Conservation (phyloP, 2,329 filamentous ascomycete genomes). For the Pseudogymnoascus sp. region DNA sequence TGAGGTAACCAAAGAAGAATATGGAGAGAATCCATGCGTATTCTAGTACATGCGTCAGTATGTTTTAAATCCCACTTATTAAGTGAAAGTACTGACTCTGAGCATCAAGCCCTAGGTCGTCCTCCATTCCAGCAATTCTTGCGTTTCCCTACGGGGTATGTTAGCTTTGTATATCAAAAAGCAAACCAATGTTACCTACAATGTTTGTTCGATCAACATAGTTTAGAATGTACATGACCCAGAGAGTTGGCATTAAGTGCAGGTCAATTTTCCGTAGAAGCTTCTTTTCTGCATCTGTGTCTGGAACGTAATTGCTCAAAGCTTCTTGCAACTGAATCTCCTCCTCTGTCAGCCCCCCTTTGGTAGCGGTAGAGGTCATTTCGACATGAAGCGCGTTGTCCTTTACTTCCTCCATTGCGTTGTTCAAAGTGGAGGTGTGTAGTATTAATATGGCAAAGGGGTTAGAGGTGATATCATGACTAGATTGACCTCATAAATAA, state of each 20-base stretch:
- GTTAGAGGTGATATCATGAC: neutral
- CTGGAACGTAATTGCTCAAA: constrained; percentile 23
- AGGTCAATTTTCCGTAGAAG: constrained; percentile 43
- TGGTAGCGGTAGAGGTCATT: constrained; percentile 11
- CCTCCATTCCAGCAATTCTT: constrained; percentile 43
- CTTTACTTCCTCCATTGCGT: constrained; percentile 3
- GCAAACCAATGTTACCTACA: constrained; percentile 8
- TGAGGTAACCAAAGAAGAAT: constrained; percentile 43
- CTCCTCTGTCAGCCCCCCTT: constrained; percentile 10
- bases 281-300: constrained; percentile 24
- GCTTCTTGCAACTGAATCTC: constrained; percentile 19
- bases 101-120: constrained; percentile 33
- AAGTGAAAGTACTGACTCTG: neutral
- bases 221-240: constrained; percentile 47
- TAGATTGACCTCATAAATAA: neutral
- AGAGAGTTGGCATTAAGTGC: constrained; percentile 42
- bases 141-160: constrained; percentile 35
- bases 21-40: constrained; percentile 19
- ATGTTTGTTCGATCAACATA: constrained; percentile 45
- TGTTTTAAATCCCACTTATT: neutral
- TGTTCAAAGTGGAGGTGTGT: neutral
- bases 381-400: constrained; percentile 13
- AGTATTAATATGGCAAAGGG: neutral
- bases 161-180: neutral
- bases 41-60: constrained; percentile 1